A percentile compares a stretch with the other conserved stretches of the same genome.
phyloP scores from a whole-genome alignment of 805 yeast genomes.

The Spathaspora boniae region DNA sequence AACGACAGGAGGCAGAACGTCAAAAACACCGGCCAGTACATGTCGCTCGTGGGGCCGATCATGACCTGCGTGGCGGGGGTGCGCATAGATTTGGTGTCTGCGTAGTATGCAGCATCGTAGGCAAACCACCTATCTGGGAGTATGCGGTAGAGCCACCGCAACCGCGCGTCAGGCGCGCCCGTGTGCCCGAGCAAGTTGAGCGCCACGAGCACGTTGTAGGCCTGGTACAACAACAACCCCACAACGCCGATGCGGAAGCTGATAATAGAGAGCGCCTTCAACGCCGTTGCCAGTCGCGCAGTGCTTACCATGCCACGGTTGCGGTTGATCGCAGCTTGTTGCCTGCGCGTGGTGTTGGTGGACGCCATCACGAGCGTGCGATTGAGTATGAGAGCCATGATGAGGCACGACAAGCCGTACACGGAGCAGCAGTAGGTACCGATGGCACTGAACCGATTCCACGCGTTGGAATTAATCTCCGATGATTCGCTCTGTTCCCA shows the following conservation, averaged over 20 bases:
- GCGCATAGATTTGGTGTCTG: conserved; percentile 25
- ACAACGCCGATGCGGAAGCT: conserved; percentile 29
- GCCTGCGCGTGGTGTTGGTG: conserved; percentile 23
- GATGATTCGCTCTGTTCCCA: conserved; percentile 14
- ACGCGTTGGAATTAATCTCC: conserved; percentile 5
- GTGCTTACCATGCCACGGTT: conserved; percentile 8
- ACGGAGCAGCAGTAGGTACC: conserved; percentile 31
- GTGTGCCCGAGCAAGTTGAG: conserved; percentile 23
- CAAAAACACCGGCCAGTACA: conserved; percentile 57
- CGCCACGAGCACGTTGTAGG: conserved; percentile 27
- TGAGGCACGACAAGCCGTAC: conserved; percentile 35
- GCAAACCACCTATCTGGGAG: conserved; percentile 18
- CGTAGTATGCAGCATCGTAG: conserved; percentile 21
- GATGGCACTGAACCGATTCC: conserved; percentile 13
- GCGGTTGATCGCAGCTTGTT: conserved; percentile 17
- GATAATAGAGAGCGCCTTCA: conserved; percentile 19
- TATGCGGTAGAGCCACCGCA: conserved; percentile 13
- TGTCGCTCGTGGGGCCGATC: conserved; percentile 49
- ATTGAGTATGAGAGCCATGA: conserved; percentile 37
- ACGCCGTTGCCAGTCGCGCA: conserved; percentile 12
- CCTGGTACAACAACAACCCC: conserved; percentile 20
- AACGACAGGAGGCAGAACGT: conserved; percentile 60
- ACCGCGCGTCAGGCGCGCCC: conserved; percentile 4
- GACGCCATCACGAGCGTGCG: conserved; percentile 37
- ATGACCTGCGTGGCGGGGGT: conserved; percentile 25